phyloP scores from a whole-genome alignment of 768 basidiomycete species.

The Xanthoconium purpureum region DNA sequence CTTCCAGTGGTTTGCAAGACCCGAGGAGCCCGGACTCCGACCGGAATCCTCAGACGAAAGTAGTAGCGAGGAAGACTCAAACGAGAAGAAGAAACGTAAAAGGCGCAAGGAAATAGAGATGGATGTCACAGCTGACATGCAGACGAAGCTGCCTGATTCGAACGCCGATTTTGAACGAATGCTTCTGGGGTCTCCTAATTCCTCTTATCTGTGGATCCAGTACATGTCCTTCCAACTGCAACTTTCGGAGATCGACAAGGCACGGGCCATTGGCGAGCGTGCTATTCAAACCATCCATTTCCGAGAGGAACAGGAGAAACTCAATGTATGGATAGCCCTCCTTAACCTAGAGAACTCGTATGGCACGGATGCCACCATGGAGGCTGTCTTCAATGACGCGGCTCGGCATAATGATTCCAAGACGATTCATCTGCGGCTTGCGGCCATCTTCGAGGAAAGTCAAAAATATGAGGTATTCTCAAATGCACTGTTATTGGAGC shows the following conservation, averaged over 20 bases:
- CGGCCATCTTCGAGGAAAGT: constrained; percentile 79
- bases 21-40: constrained; percentile 35
- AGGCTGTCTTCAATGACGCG: constrained; percentile 86
- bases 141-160: constrained; percentile 81
- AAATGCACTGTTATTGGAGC: constrained; percentile 1
- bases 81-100: constrained; percentile 58
- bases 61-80: constrained; percentile 13
- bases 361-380: constrained; percentile 78
- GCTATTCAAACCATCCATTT: constrained; percentile 88
- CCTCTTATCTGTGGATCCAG: constrained; percentile 97
- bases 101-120: constrained; percentile 70
- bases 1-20: constrained; percentile 66
- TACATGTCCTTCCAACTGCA: constrained; percentile 99
- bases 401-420: constrained; percentile 89
- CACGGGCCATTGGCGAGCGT: constrained; percentile 79
- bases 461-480: constrained; percentile 70
- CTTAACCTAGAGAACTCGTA: constrained; percentile 94
- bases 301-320: constrained; percentile 92
- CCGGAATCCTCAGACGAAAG: constrained; percentile 46
- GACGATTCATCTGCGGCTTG: constrained; percentile 80
- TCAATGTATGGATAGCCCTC: constrained; percentile 97
- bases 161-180: constrained; percentile 93
- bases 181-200: constrained; percentile 91
- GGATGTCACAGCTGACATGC: constrained; percentile 86
- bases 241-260: constrained; percentile 95